Base-by-base conservation (phyloP, 257 asterid genomes). In the Solanum microdontum region DNA sequence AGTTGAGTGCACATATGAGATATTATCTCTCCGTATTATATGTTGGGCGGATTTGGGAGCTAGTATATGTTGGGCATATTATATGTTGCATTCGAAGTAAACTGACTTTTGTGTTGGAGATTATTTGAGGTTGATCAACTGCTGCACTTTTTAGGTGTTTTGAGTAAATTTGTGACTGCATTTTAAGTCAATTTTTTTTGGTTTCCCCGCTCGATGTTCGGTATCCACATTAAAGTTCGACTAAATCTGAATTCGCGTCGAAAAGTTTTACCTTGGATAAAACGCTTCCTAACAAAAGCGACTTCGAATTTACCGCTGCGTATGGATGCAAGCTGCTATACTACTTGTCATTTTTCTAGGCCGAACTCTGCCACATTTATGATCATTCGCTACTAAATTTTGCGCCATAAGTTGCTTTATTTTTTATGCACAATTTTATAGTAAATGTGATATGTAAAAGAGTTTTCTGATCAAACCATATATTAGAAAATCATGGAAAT, bases 231-330 rank as follows among this genome's bases (percentile, higher is more conserved):
- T 17, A 2, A 0, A 6, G n/a, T 15, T 0, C 0, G 2, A 51
- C 1, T 5, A 15, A 51, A 51, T 15, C 0, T 6, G 7, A 0
- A 51, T 51, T 51, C 8, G 0, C 8, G 1, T 0, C 0, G 1
- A 0, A 6, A 15, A 17, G 0, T 51, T 6, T 5, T 8, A 2
- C 21, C 1, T 13, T 13, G 1, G 7, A 0, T 48, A 51, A 51
- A 51, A 1, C 9, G 3, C 3, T 51, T 1, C 0, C 3, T 6
- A 6, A 15, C 1, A 51, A 15, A 51, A 2, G 23, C 9, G n/a
- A 15, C 62, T 15, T 0, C 3, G 4, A 55, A 55, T 55, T 55
- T 55, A 55, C 62, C 0, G 62, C n/a, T 17, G n/a, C n/a, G 19
- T 55, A 6, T 55, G 64, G 0, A 55, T 17, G 64, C 64, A 55